phyloP scores from a whole-genome alignment of 805 yeast genomes.

The Sungouiella blattae region DNA sequence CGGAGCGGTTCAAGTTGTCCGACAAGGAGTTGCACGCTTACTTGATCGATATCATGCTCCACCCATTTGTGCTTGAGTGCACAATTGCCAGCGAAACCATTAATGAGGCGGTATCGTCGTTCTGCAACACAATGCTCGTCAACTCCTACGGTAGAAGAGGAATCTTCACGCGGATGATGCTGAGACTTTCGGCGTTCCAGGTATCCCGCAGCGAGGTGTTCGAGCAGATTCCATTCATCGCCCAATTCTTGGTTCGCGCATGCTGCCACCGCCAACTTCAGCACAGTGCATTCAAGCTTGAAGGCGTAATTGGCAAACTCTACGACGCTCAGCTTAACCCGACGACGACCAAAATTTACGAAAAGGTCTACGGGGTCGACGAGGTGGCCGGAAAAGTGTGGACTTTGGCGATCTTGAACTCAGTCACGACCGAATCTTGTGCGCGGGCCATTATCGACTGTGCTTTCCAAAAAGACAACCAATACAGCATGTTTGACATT shows the following conservation, averaged over 20 bases:
- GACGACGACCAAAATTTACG: constrained; percentile 33
- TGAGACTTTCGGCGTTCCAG: constrained; percentile 45
- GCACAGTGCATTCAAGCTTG: constrained; percentile 56
- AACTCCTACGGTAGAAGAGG: constrained; percentile 63
- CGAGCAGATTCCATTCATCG: constrained; percentile 48
- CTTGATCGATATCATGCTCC: constrained; percentile 50
- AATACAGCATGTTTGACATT: constrained; percentile 46
- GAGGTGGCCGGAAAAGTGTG: constrained; percentile 55
- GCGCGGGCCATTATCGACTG: constrained; percentile 29
- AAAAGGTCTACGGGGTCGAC: constrained; percentile 48
- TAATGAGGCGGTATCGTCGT: constrained; percentile 23
- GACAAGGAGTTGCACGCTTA: constrained; percentile 61
- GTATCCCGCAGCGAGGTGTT: constrained; percentile 26
- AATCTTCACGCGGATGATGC: constrained; percentile 58
- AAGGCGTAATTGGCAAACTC: constrained; percentile 49
- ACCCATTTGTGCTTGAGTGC: constrained; percentile 35
- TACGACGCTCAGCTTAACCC: constrained; percentile 45
- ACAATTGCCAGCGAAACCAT: constrained; percentile 29
- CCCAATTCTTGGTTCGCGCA: constrained; percentile 43
- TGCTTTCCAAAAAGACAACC: constrained; percentile 34
- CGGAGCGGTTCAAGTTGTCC: constrained; percentile 58
- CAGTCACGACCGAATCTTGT: constrained; percentile 24
- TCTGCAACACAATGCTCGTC: constrained; percentile 43
- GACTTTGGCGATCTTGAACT: constrained; percentile 45
- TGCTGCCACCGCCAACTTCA: constrained; percentile 51